phyloP scores from a whole-genome alignment of 2,329 filamentous ascomycete species.

The Orbilia ellipsospora region DNA sequence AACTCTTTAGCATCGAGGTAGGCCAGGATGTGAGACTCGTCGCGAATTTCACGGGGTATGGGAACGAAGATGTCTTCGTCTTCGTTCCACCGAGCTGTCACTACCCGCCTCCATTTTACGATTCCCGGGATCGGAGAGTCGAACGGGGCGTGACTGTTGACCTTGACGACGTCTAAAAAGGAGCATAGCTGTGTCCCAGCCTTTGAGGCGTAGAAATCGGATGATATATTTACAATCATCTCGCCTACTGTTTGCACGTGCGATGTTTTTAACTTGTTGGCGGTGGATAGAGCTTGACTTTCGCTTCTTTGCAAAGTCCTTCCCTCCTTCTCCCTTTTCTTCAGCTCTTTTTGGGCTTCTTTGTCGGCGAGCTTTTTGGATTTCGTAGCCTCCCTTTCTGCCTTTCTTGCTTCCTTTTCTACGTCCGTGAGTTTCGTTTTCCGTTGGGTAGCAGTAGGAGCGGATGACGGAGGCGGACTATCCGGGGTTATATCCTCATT shows the following conservation, averaged over 20 bases:
- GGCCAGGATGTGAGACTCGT: slow-evolving; percentile 73
- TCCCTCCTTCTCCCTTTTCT: slow-evolving; percentile 72
- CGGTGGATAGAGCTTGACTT: slow-evolving; percentile 68
- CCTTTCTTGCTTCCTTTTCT: slow-evolving; percentile 65
- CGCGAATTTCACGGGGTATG: slow-evolving; percentile 62
- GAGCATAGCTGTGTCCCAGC: slow-evolving; percentile 65
- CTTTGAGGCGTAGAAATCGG: slow-evolving; percentile 66
- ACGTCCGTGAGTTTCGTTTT: slow-evolving; percentile 67
- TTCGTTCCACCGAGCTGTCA: slow-evolving; percentile 72
- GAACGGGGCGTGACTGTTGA: slow-evolving; percentile 62
- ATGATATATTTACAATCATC: slow-evolving; percentile 79
- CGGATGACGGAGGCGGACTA: slow-evolving; percentile 2
- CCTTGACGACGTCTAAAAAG: slow-evolving; percentile 67
- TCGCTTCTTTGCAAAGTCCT: slow-evolving; percentile 67
- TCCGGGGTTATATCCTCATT: not conserved
- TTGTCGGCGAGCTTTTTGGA: slow-evolving; percentile 68
- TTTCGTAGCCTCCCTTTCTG: slow-evolving; percentile 58
- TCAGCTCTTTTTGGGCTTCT: slow-evolving; percentile 71
- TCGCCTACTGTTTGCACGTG: slow-evolving; percentile 78
- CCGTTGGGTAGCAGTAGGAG: slow-evolving; percentile 57
- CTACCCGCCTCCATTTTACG: slow-evolving; percentile 76
- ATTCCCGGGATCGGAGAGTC: slow-evolving; percentile 62
- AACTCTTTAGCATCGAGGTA: slow-evolving; percentile 74
- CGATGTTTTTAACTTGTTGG: slow-evolving; percentile 77
- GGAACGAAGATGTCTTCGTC: slow-evolving; percentile 74